Evolutionary conservation across 495 filamentous ascomycete species (phyloP), one percentile per base, ranked within the genome.

Genomic region (Daldinia grandis): DNA sequence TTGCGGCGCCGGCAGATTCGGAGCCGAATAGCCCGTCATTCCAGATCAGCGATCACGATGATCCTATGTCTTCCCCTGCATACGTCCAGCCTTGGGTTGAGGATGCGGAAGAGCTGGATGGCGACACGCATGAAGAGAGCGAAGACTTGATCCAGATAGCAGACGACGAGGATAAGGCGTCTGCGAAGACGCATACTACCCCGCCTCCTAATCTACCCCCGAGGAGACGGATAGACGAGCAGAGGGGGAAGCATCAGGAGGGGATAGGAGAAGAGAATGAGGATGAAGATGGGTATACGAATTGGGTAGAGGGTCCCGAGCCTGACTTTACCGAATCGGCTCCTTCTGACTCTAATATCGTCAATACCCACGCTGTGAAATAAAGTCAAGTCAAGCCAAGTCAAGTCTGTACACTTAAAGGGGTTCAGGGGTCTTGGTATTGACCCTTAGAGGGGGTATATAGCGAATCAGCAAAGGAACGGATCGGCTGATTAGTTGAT

Each of bases 1-100:
- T 90, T 7, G 85, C 82, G 37, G 88, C 88, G 3, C 88, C 88
- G 6, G 77, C 76, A 4, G 81, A 81, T 25, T 89, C 86, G 6
- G 85, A 89, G 74, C 87, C 87, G 5, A 83, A 84, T 17, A 87
- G 86, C 7, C 87, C 87, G 0, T 55, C 58, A 0, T 53, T 69
- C 31, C 44, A 64, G 44, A 58, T 71, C 54, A 30, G 14, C 19
- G 54, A 66, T 27, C 15, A 58, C 25, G 64, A 60, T 4, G 51
- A 66, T 21, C 28, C 30, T 9, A 49, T 27, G 17, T 42, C 58
- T 21, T 58, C 64, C 2, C 72, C 75, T 49, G 58, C 73, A 4
- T 81, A 82, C 55, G 64, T 80, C n/a, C 76, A 74, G 33, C 82
- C 83, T 1, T 84, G 80, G 76, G 81, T 80, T 1, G 82, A 84